A percentile compares a stretch with the other conserved stretches of the same genome.
phyloP scores from a whole-genome alignment of 768 basidiomycete genomes.

The Serendipita vermifera region DNA sequence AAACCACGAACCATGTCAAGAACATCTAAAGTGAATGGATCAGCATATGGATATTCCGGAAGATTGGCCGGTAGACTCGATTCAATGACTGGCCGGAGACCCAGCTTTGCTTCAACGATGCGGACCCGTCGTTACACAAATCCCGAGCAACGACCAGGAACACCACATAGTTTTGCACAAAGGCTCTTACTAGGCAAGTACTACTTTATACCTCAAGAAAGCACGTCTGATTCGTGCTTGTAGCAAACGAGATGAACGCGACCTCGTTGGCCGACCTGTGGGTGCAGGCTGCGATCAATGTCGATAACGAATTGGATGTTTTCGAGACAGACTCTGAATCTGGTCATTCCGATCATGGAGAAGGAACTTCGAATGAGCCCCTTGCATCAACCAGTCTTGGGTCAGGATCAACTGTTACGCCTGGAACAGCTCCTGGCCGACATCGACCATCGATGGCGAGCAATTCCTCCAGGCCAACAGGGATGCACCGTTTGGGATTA shows the following conservation, averaged over 20 bases:
- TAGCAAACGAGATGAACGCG: constrained; percentile 86
- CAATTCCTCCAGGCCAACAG: not conserved
- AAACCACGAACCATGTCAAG: constrained; percentile 35
- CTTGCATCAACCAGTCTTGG: constrained; percentile 17
- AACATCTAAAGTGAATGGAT: constrained; percentile 53
- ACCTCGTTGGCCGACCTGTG: constrained; percentile 93
- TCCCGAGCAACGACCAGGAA: constrained; percentile 22
- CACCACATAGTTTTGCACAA: constrained; percentile 66
- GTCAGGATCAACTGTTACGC: too few species aligned
- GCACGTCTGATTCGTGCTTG: constrained; percentile 11
- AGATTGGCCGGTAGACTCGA: constrained; percentile 41
- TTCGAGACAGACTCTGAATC: constrained; percentile 42
- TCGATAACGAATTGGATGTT: constrained; percentile 78
- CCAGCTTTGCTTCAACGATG: constrained; percentile 31
- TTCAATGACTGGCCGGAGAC: not conserved
- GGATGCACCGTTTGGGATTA: not conserved
- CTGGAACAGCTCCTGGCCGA: not conserved
- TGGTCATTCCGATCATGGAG: constrained; percentile 26
- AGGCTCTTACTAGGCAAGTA: constrained; percentile 50
- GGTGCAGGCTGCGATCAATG: constrained; percentile 95
- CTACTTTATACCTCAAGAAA: not conserved
- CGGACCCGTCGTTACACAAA: constrained; percentile 37
- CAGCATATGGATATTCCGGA: constrained; percentile 65
- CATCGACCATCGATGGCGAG: constrained; percentile 8
- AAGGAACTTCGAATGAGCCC: constrained; percentile 19